Evolutionary conservation across 2,329 filamentous ascomycete genomes (phyloP), one percentile per base, ranked within the genome.

Genomic region (Zopfia rhizophila): DNA sequence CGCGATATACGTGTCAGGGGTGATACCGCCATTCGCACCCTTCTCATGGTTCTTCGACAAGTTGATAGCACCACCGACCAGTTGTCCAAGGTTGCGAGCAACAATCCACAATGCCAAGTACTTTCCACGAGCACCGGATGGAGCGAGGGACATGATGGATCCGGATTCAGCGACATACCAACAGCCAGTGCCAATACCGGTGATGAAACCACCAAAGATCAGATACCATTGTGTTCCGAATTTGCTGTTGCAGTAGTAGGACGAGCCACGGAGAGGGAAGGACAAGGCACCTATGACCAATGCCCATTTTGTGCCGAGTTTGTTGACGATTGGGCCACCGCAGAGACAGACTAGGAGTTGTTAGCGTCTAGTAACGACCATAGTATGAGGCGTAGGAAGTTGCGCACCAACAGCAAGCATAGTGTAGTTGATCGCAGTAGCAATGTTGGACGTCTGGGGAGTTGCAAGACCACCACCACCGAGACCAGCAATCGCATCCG

Each of bases 121-220:
- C 49, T 78, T 78, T 5, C 77, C 77, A 40, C 77, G 75, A 13
- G 76, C 70, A 16, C 73, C 68, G 0, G 75, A 69, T 3, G 77
- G 77, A 0, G 77, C 75, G 14, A 79, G 68, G 0, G 75, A 77
- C 74, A 79, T 77, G 53, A 79, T 78, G 4, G 73, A 70, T 11
- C 76, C 76, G 1, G 75, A 74, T 47, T 79, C 77, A 0, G 76
- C 77, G 7, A 79, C 76, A 45, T 79, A 79, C 76, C 76, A 78
- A 29, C 74, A 76, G 1, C 75, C 76, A 4, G 31, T 59, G 2
- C 60, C 60, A 5, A 65, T 59, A n/a, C 62, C 62, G 8, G 57
- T 63, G 8, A 65, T 47, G 39, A 61, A 55, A 11, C 56, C 56
- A 25, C 62, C 60, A 11, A 65, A 30, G 16, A 48, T 39, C 53